Evolutionary conservation across 2,329 filamentous ascomycete species (phyloP).

Genomic region (Curvularia spicifera): DNA sequence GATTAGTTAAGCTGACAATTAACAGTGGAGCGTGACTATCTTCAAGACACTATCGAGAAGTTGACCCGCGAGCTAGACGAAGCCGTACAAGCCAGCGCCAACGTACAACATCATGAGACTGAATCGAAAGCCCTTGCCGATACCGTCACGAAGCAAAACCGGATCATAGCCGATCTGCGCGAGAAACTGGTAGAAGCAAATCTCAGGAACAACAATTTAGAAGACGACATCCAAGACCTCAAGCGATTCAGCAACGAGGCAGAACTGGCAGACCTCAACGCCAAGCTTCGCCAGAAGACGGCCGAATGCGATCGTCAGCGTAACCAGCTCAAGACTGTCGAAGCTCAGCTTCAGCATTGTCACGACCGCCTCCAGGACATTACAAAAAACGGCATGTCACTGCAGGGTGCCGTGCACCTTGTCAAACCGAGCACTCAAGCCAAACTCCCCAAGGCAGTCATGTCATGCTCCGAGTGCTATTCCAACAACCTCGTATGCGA

Average conservation of each 20-base stretch:
- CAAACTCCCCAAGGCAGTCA: conserved; percentile 30
- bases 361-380: conserved; percentile 20
- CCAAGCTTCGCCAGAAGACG: conserved; percentile 29
- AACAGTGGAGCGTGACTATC: conserved; percentile 16
- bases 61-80: conserved; percentile 12
- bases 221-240: conserved; percentile 21
- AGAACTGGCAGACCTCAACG: conserved; percentile 14
- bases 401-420: conserved; percentile 37
- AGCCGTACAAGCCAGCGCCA: background rate
- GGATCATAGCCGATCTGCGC: conserved; percentile 17
- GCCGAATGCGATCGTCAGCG: conserved; percentile 28
- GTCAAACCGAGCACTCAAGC: conserved; percentile 24
- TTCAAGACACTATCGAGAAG: conserved; percentile 11
- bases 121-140: conserved; percentile 16
- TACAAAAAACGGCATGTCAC: conserved; percentile 18
- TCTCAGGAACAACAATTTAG: conserved; percentile 14
- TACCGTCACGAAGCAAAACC: conserved; percentile 18
- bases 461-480: conserved; percentile 42
- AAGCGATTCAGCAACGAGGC: conserved; percentile 12
- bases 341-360: conserved; percentile 12
- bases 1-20: conserved; percentile 2
- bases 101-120: conserved; percentile 3
- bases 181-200: conserved; percentile 21
- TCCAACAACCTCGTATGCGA: conserved; percentile 36
- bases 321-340: conserved; percentile 19